Evolutionary conservation across 192 early-diverging fungal genomes (phyloP), one percentile per base, ranked within the genome.

Genomic region (Powellomyces hirtus): DNA sequence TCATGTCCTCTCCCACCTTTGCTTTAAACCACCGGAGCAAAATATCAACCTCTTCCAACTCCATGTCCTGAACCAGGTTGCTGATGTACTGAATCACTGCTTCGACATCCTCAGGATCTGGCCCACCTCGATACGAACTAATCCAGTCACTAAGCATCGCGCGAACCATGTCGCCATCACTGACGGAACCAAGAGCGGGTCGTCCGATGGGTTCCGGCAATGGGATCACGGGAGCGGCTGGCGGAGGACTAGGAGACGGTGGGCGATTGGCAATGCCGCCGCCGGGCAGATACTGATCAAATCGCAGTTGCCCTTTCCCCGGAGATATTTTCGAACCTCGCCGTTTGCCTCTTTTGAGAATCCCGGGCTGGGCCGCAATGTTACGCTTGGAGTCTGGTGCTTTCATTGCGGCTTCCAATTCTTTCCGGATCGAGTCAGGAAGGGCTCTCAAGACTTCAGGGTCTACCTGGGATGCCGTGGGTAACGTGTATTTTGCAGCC

Each of bases 381-480:
- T 24, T 49, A 24, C n/a, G n/a, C 26, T 16, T 49, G 16, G 4
- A 5, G n/a, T 24, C 46, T 16, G 46, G 4, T 49, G 46, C 46
- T 16, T 51, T 46, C 45, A 18, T 11, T 0, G 24, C 40, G 36
- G 37, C 24, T 13, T 49, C 35, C 4, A 79, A 10, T 49, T 80
- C 78, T 3, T 38, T 49, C 38, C 61, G 77, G 18, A 80, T 74
- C 5, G 36, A 50, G 1, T 46, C 63, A 20, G 78, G 78, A 26
- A 80, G 59, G 20, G 52, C 53, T 10, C 59, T 60, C 27, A 78
- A 26, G 10, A 79, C 73, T 29, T 70, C 68, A 26, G 73, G 77
- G 50, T 80, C 78, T 20, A 75, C 71, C 52, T 78, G 78, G 7
- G 77, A 79, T 24, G 62, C 70, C 4, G 73, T 64, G 7, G 66